phyloP scores from a whole-genome alignment of 163 green algal species.

The Botryococcus braunii region DNA sequence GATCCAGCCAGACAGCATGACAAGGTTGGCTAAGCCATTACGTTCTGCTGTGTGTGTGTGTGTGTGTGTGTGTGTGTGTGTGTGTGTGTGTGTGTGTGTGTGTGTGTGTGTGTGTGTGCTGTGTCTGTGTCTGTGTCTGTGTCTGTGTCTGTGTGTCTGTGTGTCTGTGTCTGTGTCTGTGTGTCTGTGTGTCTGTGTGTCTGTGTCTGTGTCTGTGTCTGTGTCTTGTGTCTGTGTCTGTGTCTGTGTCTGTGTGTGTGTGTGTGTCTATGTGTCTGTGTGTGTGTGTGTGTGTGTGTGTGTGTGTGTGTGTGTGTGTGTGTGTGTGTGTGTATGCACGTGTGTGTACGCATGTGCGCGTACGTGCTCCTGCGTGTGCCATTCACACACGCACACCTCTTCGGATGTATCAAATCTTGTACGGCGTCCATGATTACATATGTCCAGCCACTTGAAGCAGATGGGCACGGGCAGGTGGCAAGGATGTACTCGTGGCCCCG shows the following conservation, averaged over 20 bases:
- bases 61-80: neutral
- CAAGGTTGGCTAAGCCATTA: slow-evolving; percentile 13
- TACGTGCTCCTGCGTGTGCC: neutral
- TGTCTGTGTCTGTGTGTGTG: neutral
- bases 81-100: neutral
- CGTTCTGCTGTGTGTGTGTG: neutral
- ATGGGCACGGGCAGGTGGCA: slow-evolving; percentile 31
- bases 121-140: neutral
- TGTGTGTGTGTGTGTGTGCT: neutral
- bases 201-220: neutral
- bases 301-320: neutral
- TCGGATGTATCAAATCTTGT: neutral
- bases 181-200: neutral
- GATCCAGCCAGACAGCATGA: slow-evolving; percentile 44
- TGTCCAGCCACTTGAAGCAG: neutral
- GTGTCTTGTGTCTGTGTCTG: neutral
- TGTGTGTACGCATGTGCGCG: too few relatives aligned
- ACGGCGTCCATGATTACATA: neutral
- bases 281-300: neutral
- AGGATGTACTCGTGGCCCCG: slow-evolving; percentile 84
- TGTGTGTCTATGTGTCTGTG: neutral
- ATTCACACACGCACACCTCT: neutral
- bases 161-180: neutral
- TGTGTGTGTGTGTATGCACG: too few relatives aligned
- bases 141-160: neutral